phyloP scores from a whole-genome alignment of 2,329 filamentous ascomycete genomes.

The Hypoxylon sp. region DNA sequence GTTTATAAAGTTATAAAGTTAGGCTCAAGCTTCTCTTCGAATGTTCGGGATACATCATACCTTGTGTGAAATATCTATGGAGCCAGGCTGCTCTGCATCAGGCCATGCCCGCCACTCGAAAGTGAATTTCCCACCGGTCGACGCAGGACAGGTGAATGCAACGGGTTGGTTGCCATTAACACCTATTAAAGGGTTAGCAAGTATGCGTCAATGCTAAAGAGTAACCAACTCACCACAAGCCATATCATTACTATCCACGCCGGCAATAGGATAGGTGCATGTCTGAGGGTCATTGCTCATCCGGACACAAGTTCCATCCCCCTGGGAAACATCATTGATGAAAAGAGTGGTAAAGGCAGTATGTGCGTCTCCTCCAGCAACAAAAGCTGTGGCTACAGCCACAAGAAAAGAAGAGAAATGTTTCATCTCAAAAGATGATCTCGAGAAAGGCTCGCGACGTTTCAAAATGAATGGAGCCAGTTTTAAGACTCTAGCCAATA shows the following conservation, averaged over 20 bases:
- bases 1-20: slow-evolving; percentile 51
- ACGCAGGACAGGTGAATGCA: slow-evolving; percentile 63
- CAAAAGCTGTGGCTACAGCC: slow-evolving; percentile 56
- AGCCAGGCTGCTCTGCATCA: slow-evolving; percentile 66
- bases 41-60: slow-evolving; percentile 18
- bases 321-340: slow-evolving; percentile 73
- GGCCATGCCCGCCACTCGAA: slow-evolving; percentile 77
- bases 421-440: slow-evolving; percentile 53
- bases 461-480: slow-evolving; percentile 14
- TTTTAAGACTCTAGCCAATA: background rate
- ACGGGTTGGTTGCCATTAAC: slow-evolving; percentile 62
- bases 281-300: slow-evolving; percentile 69
- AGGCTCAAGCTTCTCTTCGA: background rate
- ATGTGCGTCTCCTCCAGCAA: slow-evolving; percentile 65
- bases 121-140: slow-evolving; percentile 70
- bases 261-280: slow-evolving; percentile 70
- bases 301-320: slow-evolving; percentile 79
- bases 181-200: slow-evolving; percentile 55
- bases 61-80: slow-evolving; percentile 67
- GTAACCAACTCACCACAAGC: slow-evolving; percentile 71
- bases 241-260: slow-evolving; percentile 73
- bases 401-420: slow-evolving; percentile 53
- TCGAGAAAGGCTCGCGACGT: background rate
- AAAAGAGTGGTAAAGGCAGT: slow-evolving; percentile 76
- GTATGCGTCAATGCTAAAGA: slow-evolving; percentile 30